phyloP scores from a whole-genome alignment of 441 rosid species.

The Adansonia gregorii region DNA sequence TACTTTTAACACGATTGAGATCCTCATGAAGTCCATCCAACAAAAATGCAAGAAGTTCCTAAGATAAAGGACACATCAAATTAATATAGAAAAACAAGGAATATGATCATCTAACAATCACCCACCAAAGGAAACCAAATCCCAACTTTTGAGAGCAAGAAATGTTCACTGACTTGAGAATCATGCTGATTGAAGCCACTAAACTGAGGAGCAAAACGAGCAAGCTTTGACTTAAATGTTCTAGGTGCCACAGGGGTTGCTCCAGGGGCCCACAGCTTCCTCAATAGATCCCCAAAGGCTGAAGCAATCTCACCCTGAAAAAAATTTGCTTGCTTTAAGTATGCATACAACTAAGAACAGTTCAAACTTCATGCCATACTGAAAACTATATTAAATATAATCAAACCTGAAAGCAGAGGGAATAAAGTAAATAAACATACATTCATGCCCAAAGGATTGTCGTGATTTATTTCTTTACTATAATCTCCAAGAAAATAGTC shows the following conservation, averaged over 20 bases:
- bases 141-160: constrained; percentile 33
- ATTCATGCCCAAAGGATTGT: constrained; percentile 76
- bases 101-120: constrained; percentile 23
- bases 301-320: constrained; percentile 77
- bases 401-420: constrained; percentile 21
- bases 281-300: constrained; percentile 74
- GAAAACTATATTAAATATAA: constrained; percentile 13
- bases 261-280: constrained; percentile 82
- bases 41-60: constrained; percentile 80
- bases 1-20: constrained; percentile 72
- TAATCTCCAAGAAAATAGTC: constrained; percentile 80
- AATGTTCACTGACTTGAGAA: constrained; percentile 68
- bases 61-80: constrained; percentile 36
- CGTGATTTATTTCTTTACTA: constrained; percentile 68
- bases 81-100: constrained; percentile 24
- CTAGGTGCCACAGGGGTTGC: constrained; percentile 66
- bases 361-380: not conserved
- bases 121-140: constrained; percentile 31
- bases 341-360: constrained; percentile 20
- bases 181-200: constrained; percentile 85
- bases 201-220: constrained; percentile 79
- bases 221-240: constrained; percentile 73
- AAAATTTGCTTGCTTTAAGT: constrained; percentile 18
- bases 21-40: constrained; percentile 86
- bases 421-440: constrained; percentile 45